Conservation (phyloP, 768 basidiomycete genomes). For the Baorangia bicolor region DNA sequence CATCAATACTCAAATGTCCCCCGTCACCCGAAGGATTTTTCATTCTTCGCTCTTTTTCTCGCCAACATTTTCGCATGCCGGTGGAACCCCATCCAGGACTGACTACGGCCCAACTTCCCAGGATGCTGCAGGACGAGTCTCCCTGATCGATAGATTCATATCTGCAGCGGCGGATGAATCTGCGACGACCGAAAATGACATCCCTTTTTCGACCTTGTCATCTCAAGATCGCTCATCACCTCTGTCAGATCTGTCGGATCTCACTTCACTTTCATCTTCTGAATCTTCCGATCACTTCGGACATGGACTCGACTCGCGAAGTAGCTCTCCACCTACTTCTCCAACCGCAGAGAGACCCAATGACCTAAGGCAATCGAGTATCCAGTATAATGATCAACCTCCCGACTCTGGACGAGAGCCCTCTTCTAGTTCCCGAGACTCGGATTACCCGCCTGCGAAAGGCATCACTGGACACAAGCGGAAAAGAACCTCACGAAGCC, state of each 20-base stretch:
- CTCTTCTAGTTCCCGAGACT: background rate
- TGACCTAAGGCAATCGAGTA: background rate
- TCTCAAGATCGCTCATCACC: conserved; percentile 22
- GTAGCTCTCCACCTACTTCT: conserved; percentile 22
- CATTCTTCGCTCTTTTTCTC: conserved; percentile 1
- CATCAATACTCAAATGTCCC: conserved; percentile 20
- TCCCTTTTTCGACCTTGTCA: background rate
- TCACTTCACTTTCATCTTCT: conserved; percentile 31
- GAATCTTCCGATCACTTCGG: conserved; percentile 6
- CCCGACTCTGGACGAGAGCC: background rate
- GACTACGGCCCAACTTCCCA: conserved; percentile 4
- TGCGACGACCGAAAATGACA: background rate
- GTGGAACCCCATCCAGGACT: background rate
- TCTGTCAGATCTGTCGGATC: conserved; percentile 28
- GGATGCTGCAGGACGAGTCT: conserved; percentile 17
- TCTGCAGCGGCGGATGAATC: conserved; percentile 23
- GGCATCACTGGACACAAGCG: conserved; percentile 17
- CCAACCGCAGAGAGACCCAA: conserved; percentile 1
- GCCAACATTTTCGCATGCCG: background rate
- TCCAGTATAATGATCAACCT: background rate
- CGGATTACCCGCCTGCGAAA: conserved; percentile 19
- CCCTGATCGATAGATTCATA: conserved; percentile 28
- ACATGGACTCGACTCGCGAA: conserved; percentile 1
- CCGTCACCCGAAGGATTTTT: conserved; percentile 16
- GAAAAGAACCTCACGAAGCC: conserved; percentile 10